Evolutionary conservation across 2,329 filamentous ascomycete species (phyloP).

Genomic region (Dothistroma septosporum): DNA sequence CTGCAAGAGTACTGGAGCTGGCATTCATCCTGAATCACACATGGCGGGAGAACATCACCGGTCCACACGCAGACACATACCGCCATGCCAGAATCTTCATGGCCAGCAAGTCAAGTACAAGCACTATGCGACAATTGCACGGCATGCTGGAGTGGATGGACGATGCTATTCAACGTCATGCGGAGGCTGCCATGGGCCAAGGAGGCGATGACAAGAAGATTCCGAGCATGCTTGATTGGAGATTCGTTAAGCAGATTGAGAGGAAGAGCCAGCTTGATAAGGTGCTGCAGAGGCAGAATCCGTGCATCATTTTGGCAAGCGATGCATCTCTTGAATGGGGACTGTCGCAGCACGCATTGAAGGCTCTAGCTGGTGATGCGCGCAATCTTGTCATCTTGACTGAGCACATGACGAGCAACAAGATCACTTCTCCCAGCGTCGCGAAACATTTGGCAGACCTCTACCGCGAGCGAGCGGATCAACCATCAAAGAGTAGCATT

Average conservation of each 20-base stretch:
- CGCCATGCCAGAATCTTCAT: conserved; percentile 64
- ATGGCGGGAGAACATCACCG: conserved; percentile 59
- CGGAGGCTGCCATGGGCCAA: conserved; percentile 41
- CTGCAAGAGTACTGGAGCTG: conserved; percentile 86
- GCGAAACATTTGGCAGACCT: conserved; percentile 71
- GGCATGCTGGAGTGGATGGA: conserved; percentile 99
- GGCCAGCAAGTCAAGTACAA: conserved; percentile 78
- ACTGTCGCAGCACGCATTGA: conserved; percentile 78
- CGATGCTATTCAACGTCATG: conserved; percentile 82
- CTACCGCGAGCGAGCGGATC: conserved; percentile 35
- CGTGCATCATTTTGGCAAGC: conserved; percentile 81
- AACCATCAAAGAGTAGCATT: conserved; percentile 32
- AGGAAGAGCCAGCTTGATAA: conserved; percentile 74
- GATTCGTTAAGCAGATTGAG: conserved; percentile 77
- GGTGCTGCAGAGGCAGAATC: conserved; percentile 52
- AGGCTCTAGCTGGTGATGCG: conserved; percentile 67
- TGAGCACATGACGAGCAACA: conserved; percentile 57
- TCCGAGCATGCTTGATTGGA: conserved; percentile 83
- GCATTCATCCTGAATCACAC: conserved; percentile 89
- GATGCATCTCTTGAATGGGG: conserved; percentile 92
- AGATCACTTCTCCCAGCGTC: conserved; percentile 49
- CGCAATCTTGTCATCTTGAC: conserved; percentile 85
- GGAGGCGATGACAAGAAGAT: conserved; percentile 45
- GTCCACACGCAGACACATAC: conserved; percentile 42
- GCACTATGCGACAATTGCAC: conserved; percentile 82